A percentile compares a stretch with the other conserved stretches of the same genome.
phyloP scores from a whole-genome alignment of 148 eudicot species.

The Linanthus parryae region DNA sequence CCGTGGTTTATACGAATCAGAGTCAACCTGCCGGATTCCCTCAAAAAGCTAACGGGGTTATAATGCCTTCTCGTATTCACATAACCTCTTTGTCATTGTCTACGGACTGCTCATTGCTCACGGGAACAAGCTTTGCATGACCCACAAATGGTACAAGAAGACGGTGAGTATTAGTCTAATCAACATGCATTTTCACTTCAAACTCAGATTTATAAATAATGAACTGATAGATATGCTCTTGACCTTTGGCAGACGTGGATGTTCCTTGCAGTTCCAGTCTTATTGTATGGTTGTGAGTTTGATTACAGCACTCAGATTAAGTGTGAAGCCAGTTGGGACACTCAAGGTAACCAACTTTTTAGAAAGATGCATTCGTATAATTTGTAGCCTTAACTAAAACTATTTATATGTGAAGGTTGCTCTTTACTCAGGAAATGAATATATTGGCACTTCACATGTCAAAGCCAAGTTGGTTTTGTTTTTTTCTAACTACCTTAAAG shows the following conservation, averaged over 20 bases:
- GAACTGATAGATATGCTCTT: background rate
- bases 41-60: conserved; percentile 48
- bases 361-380: background rate
- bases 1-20: conserved; percentile 39
- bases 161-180: conserved; percentile 24
- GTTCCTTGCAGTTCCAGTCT: conserved; percentile 40
- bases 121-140: conserved; percentile 38
- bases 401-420: conserved; percentile 51
- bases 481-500: too few species aligned
- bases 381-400: background rate
- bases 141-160: conserved; percentile 41
- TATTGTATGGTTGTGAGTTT: conserved; percentile 43
- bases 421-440: conserved; percentile 54
- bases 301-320: conserved; percentile 39
- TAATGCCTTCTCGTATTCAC: conserved; percentile 62
- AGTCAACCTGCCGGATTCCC: conserved; percentile 30
- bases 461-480: too few species aligned
- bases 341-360: conserved; percentile 20
- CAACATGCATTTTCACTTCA: background rate
- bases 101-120: conserved; percentile 40
- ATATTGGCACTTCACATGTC: conserved; percentile 49
- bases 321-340: conserved; percentile 45
- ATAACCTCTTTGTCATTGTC: conserved; percentile 48
- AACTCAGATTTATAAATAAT: background rate
- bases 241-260: conserved; percentile 63